phyloP scores from a whole-genome alignment of 1,284 basidiomycete species.

The Naganishia liquefaciens region DNA sequence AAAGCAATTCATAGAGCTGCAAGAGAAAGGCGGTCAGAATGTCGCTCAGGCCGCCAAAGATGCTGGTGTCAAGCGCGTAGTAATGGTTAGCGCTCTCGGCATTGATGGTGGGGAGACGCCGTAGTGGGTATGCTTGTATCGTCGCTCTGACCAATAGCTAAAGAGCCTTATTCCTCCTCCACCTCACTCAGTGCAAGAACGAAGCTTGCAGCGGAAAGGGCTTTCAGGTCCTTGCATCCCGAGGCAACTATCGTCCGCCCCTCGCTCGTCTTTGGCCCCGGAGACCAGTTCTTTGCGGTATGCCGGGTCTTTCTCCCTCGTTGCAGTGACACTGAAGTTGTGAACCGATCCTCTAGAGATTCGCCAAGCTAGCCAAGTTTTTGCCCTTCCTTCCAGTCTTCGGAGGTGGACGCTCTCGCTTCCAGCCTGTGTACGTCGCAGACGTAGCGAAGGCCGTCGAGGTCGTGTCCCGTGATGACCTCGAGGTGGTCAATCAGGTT shows the following conservation, averaged over 20 bases:
- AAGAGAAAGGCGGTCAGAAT: constrained; percentile 66
- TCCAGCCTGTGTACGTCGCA: constrained; percentile 70
- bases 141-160: not conserved
- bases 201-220: constrained; percentile 65
- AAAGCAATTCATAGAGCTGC: constrained; percentile 62
- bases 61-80: constrained; percentile 41
- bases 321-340: not conserved
- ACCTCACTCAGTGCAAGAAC: constrained; percentile 57
- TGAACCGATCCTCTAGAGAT: constrained; percentile 56
- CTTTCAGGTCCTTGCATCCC: constrained; percentile 55
- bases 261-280: constrained; percentile 70
- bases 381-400: constrained; percentile 71
- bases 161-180: constrained; percentile 55
- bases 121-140: constrained; percentile 39
- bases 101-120: constrained; percentile 47
- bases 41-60: constrained; percentile 51
- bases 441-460: constrained; percentile 66
- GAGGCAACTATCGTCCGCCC: constrained; percentile 66
- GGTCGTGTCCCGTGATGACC: constrained; percentile 58
- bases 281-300: constrained; percentile 70
- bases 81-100: constrained; percentile 49
- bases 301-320: constrained; percentile 32
- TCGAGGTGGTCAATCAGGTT: constrained; percentile 54
- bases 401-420: constrained; percentile 64
- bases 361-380: constrained; percentile 61